A percentile compares a stretch with the other conserved stretches of the same genome.
phyloP scores from a whole-genome alignment of 441 rosid species.

The Pelargonium australe region DNA sequence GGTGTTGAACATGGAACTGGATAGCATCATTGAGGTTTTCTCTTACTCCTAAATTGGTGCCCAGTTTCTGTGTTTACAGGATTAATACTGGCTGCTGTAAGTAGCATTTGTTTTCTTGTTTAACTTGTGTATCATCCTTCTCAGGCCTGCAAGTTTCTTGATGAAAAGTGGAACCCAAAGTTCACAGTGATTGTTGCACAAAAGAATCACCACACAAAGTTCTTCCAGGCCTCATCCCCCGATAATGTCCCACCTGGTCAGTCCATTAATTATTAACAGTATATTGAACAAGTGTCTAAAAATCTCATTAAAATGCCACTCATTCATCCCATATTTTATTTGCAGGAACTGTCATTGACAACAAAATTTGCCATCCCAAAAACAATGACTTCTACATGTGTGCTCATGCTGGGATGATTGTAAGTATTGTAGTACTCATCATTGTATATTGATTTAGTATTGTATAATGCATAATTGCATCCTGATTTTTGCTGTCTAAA shows the following conservation, averaged over 20 bases:
- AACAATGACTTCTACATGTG: conserved; percentile 85
- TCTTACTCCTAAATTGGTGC: not conserved
- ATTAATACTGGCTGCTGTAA: no score
- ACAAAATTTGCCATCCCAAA: conserved; percentile 66
- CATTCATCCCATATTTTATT: not conserved
- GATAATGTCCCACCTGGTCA: conserved; percentile 65
- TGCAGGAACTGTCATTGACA: conserved; percentile 79
- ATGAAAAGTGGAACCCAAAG: conserved; percentile 59
- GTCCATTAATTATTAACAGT: not conserved
- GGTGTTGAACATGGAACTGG: conserved; percentile 67
- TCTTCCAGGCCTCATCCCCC: conserved; percentile 45
- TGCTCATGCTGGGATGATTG: conserved; percentile 96
- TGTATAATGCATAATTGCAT: no score
- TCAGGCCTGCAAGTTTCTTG: conserved; percentile 72
- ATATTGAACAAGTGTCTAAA: no score
- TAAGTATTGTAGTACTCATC: conserved; percentile 32
- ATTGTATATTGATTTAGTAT: no score
- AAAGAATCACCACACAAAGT: conserved; percentile 75
- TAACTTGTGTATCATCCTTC: not conserved
- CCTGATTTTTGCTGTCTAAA: no score
- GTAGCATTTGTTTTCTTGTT: no score
- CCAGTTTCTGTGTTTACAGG: not conserved
- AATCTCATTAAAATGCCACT: not conserved
- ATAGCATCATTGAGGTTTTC: conserved; percentile 68
- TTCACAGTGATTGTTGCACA: conserved; percentile 58